Conservation (phyloP, 2,329 filamentous ascomycete species). For the Delphinella strobiligena region DNA sequence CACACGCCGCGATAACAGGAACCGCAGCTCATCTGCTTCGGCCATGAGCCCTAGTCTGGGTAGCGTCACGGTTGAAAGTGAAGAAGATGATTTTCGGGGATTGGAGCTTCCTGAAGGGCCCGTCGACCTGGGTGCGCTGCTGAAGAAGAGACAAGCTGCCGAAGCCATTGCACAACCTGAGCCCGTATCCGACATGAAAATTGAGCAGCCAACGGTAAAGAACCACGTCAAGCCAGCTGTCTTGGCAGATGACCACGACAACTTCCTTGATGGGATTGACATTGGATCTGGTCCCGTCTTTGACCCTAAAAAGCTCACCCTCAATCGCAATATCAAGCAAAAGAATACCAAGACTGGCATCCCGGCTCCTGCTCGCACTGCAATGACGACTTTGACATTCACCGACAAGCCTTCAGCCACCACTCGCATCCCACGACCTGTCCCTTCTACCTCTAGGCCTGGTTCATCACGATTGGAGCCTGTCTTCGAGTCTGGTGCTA, state of each 20-base stretch:
- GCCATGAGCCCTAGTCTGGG: slow-evolving; percentile 86
- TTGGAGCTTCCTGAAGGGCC: slow-evolving; percentile 73
- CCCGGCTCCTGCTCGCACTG: slow-evolving; percentile 58
- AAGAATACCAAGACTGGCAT: slow-evolving; percentile 54
- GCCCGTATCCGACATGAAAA: slow-evolving; percentile 13
- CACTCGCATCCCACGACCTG: slow-evolving; percentile 66
- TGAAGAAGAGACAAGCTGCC: slow-evolving; percentile 56
- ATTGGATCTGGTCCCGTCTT: slow-evolving; percentile 75
- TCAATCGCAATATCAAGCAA: slow-evolving; percentile 86
- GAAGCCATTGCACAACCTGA: slow-evolving; percentile 24
- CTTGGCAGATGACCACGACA: slow-evolving; percentile 41
- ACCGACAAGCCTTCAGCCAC: slow-evolving; percentile 53
- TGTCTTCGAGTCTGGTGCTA: slow-evolving; percentile 77
- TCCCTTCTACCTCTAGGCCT: slow-evolving; percentile 35
- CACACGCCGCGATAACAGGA: slow-evolving; percentile 66
- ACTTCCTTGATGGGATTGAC: slow-evolving; percentile 78
- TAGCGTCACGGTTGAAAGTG: slow-evolving; percentile 82
- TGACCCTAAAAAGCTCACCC: slow-evolving; percentile 63
- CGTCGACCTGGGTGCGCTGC: slow-evolving; percentile 67
- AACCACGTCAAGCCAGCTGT: slow-evolving; percentile 24
- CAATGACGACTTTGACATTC: slow-evolving; percentile 82
- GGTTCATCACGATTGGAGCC: slow-evolving; percentile 68
- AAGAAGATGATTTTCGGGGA: slow-evolving; percentile 87
- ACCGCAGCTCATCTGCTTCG: slow-evolving; percentile 75
- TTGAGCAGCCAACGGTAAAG: slow-evolving; percentile 24